Percentiles rank a stretch among this genome's conserved stretches.
Evolutionary conservation across 306 rosid species (phyloP).

Genomic region (Lathyrus oleraceus): DNA sequence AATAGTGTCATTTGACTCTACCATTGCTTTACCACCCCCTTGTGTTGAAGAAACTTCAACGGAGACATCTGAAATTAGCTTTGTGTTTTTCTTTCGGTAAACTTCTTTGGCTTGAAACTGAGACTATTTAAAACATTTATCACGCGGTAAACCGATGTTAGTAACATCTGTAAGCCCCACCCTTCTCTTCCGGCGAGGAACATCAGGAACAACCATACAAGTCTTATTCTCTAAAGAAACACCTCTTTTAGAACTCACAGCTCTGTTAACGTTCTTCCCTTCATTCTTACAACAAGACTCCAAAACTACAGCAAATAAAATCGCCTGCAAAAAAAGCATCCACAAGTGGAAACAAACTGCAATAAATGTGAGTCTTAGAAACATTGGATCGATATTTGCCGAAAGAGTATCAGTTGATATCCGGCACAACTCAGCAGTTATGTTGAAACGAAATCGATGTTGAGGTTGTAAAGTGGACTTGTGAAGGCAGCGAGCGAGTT

Average conservation of each 20-base stretch:
- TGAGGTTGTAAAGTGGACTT: too few relatives aligned
- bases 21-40: conserved; percentile 59
- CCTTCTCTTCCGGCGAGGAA: conserved; percentile 63
- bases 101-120: conserved; percentile 52
- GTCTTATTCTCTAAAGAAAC: conserved; percentile 51
- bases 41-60: conserved; percentile 46
- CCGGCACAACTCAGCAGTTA: too few relatives aligned
- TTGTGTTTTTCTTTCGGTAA: conserved; percentile 39
- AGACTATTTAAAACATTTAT: conserved; percentile 32
- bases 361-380: too few relatives aligned
- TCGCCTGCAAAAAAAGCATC: too few relatives aligned
- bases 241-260: conserved; percentile 46
- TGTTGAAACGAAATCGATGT: too few relatives aligned
- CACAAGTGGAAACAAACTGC: too few relatives aligned
- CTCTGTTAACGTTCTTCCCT: conserved; percentile 39
- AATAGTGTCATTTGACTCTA: conserved; percentile 47
- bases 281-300: conserved; percentile 50
- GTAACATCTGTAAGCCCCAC: conserved; percentile 72
- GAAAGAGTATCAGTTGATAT: too few relatives aligned
- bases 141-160: conserved; percentile 39
- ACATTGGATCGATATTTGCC: too few relatives aligned
- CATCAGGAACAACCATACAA: conserved; percentile 37
- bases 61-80: conserved; percentile 39
- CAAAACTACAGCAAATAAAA: too few relatives aligned
- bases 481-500: too few relatives aligned